Base-by-base conservation (phyloP, 805 yeast species). In the Metschnikowia reukaufii region DNA sequence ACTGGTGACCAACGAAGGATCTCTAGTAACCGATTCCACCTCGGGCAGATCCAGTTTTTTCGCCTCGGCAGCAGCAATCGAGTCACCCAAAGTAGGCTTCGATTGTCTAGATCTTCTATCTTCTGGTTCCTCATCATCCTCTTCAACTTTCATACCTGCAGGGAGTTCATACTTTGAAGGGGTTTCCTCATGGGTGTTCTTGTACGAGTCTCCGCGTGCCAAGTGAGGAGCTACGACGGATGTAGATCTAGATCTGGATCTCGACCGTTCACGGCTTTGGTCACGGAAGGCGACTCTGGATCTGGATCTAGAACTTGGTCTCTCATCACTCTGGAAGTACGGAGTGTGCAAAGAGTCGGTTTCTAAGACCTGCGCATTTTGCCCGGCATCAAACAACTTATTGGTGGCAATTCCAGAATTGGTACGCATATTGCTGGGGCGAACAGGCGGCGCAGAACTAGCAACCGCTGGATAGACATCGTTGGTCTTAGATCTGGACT, bases 151-250 rank as follows among this genome's bases (percentile, higher is more conserved):
- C 46, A 72, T 62, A 39, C 63, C 72, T 1, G 76, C 68, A 17
- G 77, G 77, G 39, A 72, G 64, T 49, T 72, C 72, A 48, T 71
- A 73, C 45, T 66, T 68, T 15, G 69, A 58, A 23, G 76, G 79
- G 41, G 74, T 73, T 39, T 74, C 77, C 13, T 65, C 64, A 40
- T 74, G 70, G 9, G 82, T 79, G 56, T 78, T 77, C 56, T 83
- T 86, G 60, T 85, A 85, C 1, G 90, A 82, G 52, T 84, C 91
- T 31, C 92, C 94, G 50, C 86, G 73, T 2, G 92, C 91, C 57
- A 86, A 70, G 64, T 84, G 88, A 4, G 56, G 51, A 2, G 57
- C 32, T 44, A 50, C 34, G 17, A 45, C 41, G 6, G 63, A 49
- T 19, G 54, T 35, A 10, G 71, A 61, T 32, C 67, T 52, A 2